Base-by-base conservation (phyloP, 768 basidiomycete genomes). In the Kwoniella pini region DNA sequence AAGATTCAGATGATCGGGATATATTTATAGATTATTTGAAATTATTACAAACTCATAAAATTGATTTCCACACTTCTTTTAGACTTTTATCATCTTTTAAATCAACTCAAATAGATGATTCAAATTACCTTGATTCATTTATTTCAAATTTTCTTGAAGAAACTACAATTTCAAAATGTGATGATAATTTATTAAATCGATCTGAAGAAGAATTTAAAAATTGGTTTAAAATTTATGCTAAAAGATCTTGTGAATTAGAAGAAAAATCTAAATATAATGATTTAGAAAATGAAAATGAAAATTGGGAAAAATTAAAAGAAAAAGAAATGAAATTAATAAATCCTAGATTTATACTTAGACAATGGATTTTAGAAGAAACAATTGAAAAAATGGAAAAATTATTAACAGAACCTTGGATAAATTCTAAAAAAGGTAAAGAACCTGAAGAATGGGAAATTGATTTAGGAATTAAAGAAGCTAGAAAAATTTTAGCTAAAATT, bases 351-450 rank as follows among this genome's bases (percentile, higher is more conserved):
- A 86, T 95, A 31, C 79, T 98, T 60, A 82, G 96, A 61, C 96
- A 98, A 79, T 98, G 96, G 96, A 80, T 98, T 9, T 82, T 99
- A 31, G 93, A 98, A 76, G 94, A 98, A 72, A 87, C 90, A 22
- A 98, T 98, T 72, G 78, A 80, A 63, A 84, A 84, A 64, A 84
- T 91, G 1, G 89, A 92, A 56, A 44, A 53, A 44, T 42, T 30
- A 12, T 39, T 61, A 17, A 61, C 52, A 6, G 10, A 31, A 11
- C 48, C 52, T 36, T 61, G 52, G 42, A 26, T 54, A 15, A 30
- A 54, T 22, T 46, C 57, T 21, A 48, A 58, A 40, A 38, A 53
- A 5, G 28, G 43, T 6, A 61, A 57, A n/a, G 57, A 60, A 11
- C 42, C 28, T 13, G 61, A 45, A 4, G 65, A 67, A 22, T 46